Conservation (phyloP, 768 basidiomycete genomes). For the Multifurca ochricompacta region DNA sequence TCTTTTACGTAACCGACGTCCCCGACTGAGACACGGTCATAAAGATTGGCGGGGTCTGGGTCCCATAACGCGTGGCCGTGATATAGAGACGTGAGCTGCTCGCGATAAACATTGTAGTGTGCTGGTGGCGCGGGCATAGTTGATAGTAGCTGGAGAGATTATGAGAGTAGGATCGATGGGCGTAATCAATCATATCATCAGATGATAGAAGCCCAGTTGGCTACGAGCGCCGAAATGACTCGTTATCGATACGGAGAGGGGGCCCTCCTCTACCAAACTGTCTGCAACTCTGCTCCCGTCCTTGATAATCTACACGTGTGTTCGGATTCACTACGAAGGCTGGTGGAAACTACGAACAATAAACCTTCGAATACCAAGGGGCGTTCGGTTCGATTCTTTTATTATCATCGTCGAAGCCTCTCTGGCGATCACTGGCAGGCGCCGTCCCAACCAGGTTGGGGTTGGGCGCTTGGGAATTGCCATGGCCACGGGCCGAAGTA, state of each 20-base stretch:
- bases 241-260: not conserved
- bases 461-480: no score
- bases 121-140: not conserved
- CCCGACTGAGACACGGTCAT: constrained; percentile 15
- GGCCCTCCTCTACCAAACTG: not conserved
- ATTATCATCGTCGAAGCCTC: no score
- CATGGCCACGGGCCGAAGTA: no score
- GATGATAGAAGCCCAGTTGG: not conserved
- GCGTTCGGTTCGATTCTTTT: no score
- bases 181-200: not conserved
- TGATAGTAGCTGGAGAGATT: not conserved
- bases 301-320: no score
- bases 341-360: no score
- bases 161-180: not conserved
- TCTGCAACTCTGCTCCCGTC: no score
- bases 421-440: no score
- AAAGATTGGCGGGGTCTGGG: constrained; percentile 15
- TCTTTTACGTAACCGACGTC: constrained; percentile 19
- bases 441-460: no score
- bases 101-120: constrained; percentile 4
- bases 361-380: no score
- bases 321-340: no score
- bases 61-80: constrained; percentile 17
- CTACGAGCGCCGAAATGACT: not conserved
- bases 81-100: constrained; percentile 1